phyloP scores from a whole-genome alignment of 129 eudicot species.

The Centella asiatica region DNA sequence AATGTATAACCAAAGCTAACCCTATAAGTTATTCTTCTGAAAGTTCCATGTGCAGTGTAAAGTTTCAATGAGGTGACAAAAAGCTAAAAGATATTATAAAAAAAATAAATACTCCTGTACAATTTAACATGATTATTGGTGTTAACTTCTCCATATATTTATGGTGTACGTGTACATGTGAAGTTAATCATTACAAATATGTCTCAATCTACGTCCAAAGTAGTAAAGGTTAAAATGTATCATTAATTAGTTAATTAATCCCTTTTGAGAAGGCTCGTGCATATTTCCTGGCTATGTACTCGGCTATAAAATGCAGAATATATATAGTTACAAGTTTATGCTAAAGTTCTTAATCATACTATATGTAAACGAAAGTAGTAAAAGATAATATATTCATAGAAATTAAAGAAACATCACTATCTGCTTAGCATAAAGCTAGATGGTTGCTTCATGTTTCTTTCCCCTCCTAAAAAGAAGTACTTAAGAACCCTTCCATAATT shows the following conservation, averaged over 20 bases:
- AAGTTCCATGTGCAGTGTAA: too few relatives aligned
- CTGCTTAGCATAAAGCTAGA: conserved; percentile 15
- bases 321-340: conserved; percentile 11
- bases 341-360: conserved; percentile 1
- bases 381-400: neutral
- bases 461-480: conserved; percentile 1
- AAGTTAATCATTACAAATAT: too few relatives aligned
- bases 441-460: neutral
- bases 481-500: conserved; percentile 8
- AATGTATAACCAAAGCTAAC: too few relatives aligned
- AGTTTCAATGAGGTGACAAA: too few relatives aligned
- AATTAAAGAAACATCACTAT: conserved; percentile 20
- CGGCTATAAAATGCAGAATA: conserved; percentile 1
- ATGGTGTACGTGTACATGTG: too few relatives aligned
- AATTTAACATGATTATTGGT: too few relatives aligned
- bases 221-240: too few relatives aligned
- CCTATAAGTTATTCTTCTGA: too few relatives aligned
- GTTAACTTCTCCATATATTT: too few relatives aligned
- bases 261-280: conserved; percentile 17
- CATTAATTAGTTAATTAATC: neutral
- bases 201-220: too few relatives aligned
- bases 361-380: neutral
- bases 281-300: conserved; percentile 5
- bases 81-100: too few relatives aligned
- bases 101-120: too few relatives aligned